Evolutionary conservation across 2,329 filamentous ascomycete species (phyloP), one percentile per base, ranked within the genome.

Genomic region (Paecilomyces formosus): DNA sequence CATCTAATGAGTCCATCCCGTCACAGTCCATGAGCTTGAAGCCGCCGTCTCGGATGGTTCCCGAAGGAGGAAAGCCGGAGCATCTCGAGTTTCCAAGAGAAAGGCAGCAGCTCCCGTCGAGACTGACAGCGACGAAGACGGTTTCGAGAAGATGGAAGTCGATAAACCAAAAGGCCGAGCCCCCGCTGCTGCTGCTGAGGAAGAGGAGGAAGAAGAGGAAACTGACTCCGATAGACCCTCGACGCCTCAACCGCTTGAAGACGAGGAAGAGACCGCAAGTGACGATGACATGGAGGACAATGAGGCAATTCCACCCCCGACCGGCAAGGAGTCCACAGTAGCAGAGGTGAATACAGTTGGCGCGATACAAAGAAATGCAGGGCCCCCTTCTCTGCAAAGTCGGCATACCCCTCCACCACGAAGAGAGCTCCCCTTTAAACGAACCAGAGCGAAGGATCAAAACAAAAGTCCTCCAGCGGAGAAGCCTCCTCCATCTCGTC

Each of bases 401-500:
- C 33, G 62, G 11, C 30, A 63, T 12, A 59, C 64, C 12, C 68
- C 70, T 15, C 78, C 78, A 12, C 76, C 76, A 1, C 70, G 68
- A 52, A 72, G 76, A 60, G 71, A 75, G 53, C 64, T 80, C 18
- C 77, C 77, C 0, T 79, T 79, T 62, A 59, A 62, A 1, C 70
- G 64, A 58, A 67, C 60, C 58, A 45, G 8, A 45, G 39, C 5
- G 18, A 45, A 6, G 18, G 39, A 21, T 45, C 15, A 45, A 45
- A 15, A 6, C 39, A 18, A 11, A 45, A 61, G 53, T 26, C 11
- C 53, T 26, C 28, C 54, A 21, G n/a, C n/a, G 15, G 18, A 15
- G n/a, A 31, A 31, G 30, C 30, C 30, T 11, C 39, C 39, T 1
- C 15, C 39, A 45, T n/a, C n/a, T 45, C 39, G 15, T 45, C 39